Evolutionary conservation across 1,284 basidiomycete genomes (phyloP).

Genomic region (Naganishia sp.): DNA sequence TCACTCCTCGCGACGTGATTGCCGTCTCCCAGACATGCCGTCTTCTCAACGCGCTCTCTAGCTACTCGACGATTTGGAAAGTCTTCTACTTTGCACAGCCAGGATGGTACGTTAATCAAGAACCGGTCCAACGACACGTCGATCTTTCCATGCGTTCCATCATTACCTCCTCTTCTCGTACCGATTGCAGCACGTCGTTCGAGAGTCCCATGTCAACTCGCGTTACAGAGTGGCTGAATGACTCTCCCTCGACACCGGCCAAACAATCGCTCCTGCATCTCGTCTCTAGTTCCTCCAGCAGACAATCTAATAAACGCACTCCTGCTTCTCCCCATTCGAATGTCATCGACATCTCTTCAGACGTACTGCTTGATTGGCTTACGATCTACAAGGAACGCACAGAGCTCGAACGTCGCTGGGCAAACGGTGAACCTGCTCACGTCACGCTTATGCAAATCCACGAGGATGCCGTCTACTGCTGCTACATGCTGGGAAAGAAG

Average conservation of each 20-base stretch:
- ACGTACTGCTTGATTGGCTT: constrained; percentile 27
- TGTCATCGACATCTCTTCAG: constrained; percentile 1
- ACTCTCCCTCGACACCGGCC: constrained; percentile 8
- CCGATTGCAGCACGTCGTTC: background rate
- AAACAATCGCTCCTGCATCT: constrained; percentile 23
- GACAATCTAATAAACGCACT: constrained; percentile 1
- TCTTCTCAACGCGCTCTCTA: constrained; percentile 15
- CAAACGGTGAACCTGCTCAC: constrained; percentile 9
- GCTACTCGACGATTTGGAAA: constrained; percentile 27
- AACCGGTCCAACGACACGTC: constrained; percentile 16
- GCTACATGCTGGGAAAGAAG: constrained; percentile 20
- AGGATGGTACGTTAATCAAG: constrained; percentile 22
- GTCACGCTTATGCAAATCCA: constrained; percentile 16
- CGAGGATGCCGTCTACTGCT: constrained; percentile 30
- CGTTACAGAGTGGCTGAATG: background rate
- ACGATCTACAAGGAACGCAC: constrained; percentile 28
- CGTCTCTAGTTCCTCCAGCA: constrained; percentile 16
- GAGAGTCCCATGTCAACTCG: constrained; percentile 17
- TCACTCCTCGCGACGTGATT: constrained; percentile 2
- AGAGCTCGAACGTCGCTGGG: constrained; percentile 31
- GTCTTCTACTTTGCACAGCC: constrained; percentile 19
- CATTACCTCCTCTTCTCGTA: constrained; percentile 1
- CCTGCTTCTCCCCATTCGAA: constrained; percentile 7
- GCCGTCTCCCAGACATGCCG: constrained; percentile 16
- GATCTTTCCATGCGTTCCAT: constrained; percentile 19